Percentiles rank a stretch among this genome's conserved stretches.
Evolutionary conservation across 805 yeast species (phyloP).

Genomic region (Candida alai): DNA sequence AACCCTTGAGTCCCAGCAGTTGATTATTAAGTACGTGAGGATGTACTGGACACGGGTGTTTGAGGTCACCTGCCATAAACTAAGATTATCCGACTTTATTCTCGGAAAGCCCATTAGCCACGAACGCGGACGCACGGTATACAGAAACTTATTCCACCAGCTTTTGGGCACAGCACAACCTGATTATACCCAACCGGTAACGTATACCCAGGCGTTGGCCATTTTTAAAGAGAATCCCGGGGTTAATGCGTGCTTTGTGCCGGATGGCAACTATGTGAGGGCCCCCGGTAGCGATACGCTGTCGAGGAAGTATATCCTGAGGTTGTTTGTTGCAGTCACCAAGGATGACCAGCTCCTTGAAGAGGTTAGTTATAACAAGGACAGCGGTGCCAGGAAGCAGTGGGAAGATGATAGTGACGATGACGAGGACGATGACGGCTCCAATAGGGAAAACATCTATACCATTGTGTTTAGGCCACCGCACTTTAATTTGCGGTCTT

Average conservation of each 20-base stretch:
- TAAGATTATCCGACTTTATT: slow-evolving; percentile 81
- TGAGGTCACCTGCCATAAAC: slow-evolving; percentile 46
- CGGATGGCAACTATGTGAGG: slow-evolving; percentile 77
- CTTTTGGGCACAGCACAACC: slow-evolving; percentile 41
- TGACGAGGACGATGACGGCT: slow-evolving; percentile 29
- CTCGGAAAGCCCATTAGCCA: slow-evolving; percentile 56
- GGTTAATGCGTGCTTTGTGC: slow-evolving; percentile 59
- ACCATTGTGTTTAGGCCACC: slow-evolving; percentile 88
- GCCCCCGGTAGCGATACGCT: slow-evolving; percentile 85
- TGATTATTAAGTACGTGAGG: slow-evolving; percentile 30
- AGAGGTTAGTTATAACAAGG: slow-evolving; percentile 4
- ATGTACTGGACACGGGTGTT: slow-evolving; percentile 64
- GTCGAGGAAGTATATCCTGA: slow-evolving; percentile 58
- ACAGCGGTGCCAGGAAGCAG: slow-evolving; percentile 11
- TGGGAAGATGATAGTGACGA: slow-evolving; percentile 31
- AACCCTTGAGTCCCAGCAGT: slow-evolving; percentile 4
- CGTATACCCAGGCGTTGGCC: slow-evolving; percentile 40
- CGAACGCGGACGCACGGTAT: slow-evolving; percentile 68
- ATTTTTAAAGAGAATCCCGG: slow-evolving; percentile 41
- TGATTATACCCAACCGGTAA: slow-evolving; percentile 57
- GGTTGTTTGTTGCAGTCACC: slow-evolving; percentile 78
- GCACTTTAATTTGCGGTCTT: slow-evolving; percentile 56
- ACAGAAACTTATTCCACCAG: slow-evolving; percentile 47
- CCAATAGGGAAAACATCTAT: slow-evolving; percentile 44
- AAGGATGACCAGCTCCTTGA: slow-evolving; percentile 61